These are phyloP conservation scores for Xylariaceae sp. DNA, from an alignment of 2,329 filamentous ascomycete species.

Conservation along the genomic window DNA sequence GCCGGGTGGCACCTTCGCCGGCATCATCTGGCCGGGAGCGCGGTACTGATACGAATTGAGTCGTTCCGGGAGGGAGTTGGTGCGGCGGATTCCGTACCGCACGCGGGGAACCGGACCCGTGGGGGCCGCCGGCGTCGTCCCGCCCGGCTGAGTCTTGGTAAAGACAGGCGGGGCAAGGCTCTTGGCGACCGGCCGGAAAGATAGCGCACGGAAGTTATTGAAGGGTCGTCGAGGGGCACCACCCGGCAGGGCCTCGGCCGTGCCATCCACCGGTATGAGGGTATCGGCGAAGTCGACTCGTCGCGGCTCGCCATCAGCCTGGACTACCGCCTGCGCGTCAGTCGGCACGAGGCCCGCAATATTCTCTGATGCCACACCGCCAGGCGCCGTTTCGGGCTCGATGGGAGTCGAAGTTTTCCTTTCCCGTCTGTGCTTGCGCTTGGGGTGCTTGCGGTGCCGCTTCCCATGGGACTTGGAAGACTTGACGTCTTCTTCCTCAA, in stretches of 20 bases:
- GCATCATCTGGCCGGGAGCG: slow-evolving; percentile 42
- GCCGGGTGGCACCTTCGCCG: slow-evolving; percentile 36
- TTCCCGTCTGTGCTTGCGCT: slow-evolving; percentile 34
- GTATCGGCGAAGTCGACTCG: slow-evolving; percentile 50
- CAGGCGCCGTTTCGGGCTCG: slow-evolving; percentile 11
- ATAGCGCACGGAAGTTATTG: slow-evolving; percentile 49
- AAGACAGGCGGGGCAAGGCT: slow-evolving; percentile 68
- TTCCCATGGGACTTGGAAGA: slow-evolving; percentile 28
- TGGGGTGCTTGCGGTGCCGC: slow-evolving; percentile 32
- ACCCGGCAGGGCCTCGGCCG: slow-evolving; percentile 18
- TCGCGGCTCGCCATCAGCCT: slow-evolving; percentile 35
- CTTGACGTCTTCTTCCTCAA: slow-evolving; percentile 35
- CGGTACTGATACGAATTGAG: slow-evolving; percentile 42
- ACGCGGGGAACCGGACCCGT: slow-evolving; percentile 47
- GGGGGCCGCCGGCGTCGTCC: slow-evolving; percentile 20
- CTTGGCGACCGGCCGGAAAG: slow-evolving; percentile 55
- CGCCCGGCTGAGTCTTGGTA: slow-evolving; percentile 33
- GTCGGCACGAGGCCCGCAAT: slow-evolving; percentile 22
- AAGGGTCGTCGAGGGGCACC: slow-evolving; percentile 37
- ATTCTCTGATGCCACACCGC: slow-evolving; percentile 20
- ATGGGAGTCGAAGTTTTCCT: slow-evolving; percentile 16
- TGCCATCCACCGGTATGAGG: slow-evolving; percentile 16
- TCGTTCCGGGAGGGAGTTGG: slow-evolving; percentile 66
- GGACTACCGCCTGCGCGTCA: slow-evolving; percentile 5
- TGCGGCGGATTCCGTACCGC: slow-evolving; percentile 60